Conservation (phyloP, 2,329 filamentous ascomycete genomes). For the Calycina marina region DNA sequence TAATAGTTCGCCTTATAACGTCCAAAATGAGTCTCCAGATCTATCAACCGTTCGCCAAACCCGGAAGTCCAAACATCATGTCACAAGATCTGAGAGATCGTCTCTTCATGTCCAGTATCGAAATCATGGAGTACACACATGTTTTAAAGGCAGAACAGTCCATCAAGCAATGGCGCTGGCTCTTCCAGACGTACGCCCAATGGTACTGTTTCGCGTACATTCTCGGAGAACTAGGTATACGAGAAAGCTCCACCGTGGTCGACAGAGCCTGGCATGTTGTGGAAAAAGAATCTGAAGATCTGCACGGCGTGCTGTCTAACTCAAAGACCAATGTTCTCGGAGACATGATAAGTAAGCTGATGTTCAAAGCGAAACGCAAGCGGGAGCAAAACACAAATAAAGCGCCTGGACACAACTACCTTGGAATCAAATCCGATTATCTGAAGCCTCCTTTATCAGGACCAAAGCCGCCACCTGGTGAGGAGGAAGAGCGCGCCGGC, state of each 20-base stretch:
- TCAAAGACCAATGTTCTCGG: slow-evolving; percentile 43
- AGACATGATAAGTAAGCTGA: slow-evolving; percentile 45
- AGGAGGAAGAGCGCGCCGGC: slow-evolving; percentile 1
- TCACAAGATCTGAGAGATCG: slow-evolving; percentile 24
- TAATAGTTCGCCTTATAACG: slow-evolving; percentile 25
- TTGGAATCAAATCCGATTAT: slow-evolving; percentile 8
- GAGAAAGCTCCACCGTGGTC: slow-evolving; percentile 23
- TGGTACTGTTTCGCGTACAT: slow-evolving; percentile 32
- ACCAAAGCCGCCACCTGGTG: slow-evolving; percentile 3
- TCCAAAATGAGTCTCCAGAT: slow-evolving; percentile 26
- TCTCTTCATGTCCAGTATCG: slow-evolving; percentile 25
- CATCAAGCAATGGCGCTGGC: slow-evolving; percentile 29
- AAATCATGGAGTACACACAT: slow-evolving; percentile 28
- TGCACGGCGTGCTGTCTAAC: slow-evolving; percentile 13
- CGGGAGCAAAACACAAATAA: slow-evolving; percentile 35
- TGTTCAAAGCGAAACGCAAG: slow-evolving; percentile 40
- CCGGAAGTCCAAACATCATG: slow-evolving; percentile 18
- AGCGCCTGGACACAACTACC: slow-evolving; percentile 5
- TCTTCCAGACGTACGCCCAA: slow-evolving; percentile 26
- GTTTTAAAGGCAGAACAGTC: slow-evolving; percentile 23
- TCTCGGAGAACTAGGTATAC: slow-evolving; percentile 25
- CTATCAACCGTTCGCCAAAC: slow-evolving; percentile 22
- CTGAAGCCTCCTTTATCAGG: slow-evolving; percentile 4
- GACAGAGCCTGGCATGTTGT: slow-evolving; percentile 28
- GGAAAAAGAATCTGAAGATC: slow-evolving; percentile 20